Evolutionary conservation across 2,329 filamentous ascomycete species (phyloP).

Genomic region (Fusarium nelsonii): DNA sequence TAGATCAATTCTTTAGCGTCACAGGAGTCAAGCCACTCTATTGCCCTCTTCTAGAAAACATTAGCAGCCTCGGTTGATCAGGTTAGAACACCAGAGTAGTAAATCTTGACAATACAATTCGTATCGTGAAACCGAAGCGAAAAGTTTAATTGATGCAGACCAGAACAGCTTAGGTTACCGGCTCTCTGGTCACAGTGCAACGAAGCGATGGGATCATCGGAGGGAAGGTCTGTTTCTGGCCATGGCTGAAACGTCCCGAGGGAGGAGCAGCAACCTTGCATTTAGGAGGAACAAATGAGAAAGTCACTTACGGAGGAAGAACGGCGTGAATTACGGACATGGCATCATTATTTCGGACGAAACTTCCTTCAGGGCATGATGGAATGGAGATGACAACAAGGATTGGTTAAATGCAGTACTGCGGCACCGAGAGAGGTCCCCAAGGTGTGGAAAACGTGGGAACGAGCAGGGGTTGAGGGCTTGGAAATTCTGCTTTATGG

Average conservation of each 20-base stretch:
- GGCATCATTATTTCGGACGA: constrained; percentile 13
- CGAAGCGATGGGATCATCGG: constrained; percentile 34
- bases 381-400: constrained; percentile 19
- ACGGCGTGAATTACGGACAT: constrained; percentile 11
- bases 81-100: neutral
- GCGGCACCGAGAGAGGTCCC: constrained; percentile 29
- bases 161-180: constrained; percentile 38
- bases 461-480: constrained; percentile 17
- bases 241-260: constrained; percentile 38
- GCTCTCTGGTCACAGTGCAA: constrained; percentile 40
- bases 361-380: constrained; percentile 6
- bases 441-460: constrained; percentile 34
- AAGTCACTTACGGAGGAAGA: neutral
- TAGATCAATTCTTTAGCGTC: neutral
- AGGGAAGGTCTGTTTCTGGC: constrained; percentile 38
- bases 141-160: constrained; percentile 33
- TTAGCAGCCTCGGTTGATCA: neutral
- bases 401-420: constrained; percentile 14
- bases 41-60: constrained; percentile 8
- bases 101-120: constrained; percentile 17
- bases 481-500: constrained; percentile 6
- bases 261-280: neutral
- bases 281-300: neutral
- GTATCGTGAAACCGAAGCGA: constrained; percentile 39
- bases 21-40: neutral